These are phyloP conservation scores for Akanthomyces lecanii DNA, from an alignment of 2,329 filamentous ascomycete species.

Conservation along the genomic window DNA sequence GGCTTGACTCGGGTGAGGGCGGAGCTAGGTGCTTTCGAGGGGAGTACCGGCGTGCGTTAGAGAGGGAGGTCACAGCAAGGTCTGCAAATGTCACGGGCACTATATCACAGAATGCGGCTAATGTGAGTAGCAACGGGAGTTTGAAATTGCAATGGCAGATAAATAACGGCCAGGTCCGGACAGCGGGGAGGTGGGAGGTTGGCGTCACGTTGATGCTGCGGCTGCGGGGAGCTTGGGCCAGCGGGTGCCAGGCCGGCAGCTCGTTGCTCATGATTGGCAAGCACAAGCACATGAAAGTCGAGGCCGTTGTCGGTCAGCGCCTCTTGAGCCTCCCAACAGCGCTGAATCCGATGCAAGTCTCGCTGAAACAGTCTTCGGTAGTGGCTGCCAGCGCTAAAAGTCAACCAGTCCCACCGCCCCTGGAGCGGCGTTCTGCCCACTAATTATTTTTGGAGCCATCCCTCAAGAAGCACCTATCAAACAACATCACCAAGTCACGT, in stretches of 20 bases:
- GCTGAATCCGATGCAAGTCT: not conserved
- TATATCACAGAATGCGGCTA: not conserved
- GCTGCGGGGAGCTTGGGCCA: slow-evolving; percentile 26
- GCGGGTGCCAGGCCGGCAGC: not conserved
- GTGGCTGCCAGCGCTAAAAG: not conserved
- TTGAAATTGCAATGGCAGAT: not conserved
- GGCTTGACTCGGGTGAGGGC: not conserved
- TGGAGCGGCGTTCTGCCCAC: not conserved
- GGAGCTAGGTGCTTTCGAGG: not conserved
- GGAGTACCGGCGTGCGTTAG: not conserved
- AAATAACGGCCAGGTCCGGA: not conserved
- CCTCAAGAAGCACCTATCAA: not conserved
- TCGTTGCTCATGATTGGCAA: not conserved
- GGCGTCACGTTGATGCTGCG: slow-evolving; percentile 9
- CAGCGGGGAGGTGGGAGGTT: slow-evolving; percentile 12
- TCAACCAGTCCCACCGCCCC: not conserved
- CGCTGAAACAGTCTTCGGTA: not conserved
- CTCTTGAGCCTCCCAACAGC: not conserved
- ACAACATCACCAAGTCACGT: slow-evolving; percentile 9
- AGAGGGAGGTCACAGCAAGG: not conserved
- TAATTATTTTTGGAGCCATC: not conserved
- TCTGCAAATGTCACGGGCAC: not conserved
- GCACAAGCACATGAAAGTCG: slow-evolving; percentile 7
- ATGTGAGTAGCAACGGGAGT: not conserved
- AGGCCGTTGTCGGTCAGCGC: slow-evolving; percentile 2